Base-by-base conservation (phyloP, 257 asterid species). In the Solanum verrucosum region DNA sequence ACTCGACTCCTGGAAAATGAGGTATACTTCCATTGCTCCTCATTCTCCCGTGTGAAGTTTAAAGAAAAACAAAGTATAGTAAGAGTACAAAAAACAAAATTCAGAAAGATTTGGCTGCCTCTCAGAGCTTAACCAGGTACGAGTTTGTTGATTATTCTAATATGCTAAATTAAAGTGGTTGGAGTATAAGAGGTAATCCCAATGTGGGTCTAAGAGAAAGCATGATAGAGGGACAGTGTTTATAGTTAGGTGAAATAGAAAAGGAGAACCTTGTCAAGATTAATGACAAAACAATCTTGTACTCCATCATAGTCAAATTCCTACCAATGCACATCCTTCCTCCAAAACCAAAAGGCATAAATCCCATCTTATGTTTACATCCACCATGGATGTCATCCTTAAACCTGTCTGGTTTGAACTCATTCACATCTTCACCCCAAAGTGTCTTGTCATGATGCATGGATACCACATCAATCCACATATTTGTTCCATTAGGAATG, bases 311-410 rank as follows among this genome's bases (percentile, higher is more conserved):
- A 0, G 95, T 88, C 87, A 96, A 90, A 56, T 96, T 96, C 89
- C 93, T 89, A 5, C 99, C 98, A 9, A 97, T 87, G 60, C 99
- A 96, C 98, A 96, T 95, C 85, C 99, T 92, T 35, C 99, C 99
- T 67, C 99, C 99, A 73, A 96, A 96, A 1, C 99, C 98, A 40
- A 96, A 96, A 0, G 98, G 99, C 89, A 96, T 87, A 78, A 78
- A 97, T 2, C 99, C 99, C 98, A 95, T 95, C 87, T 95, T 97
- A 89, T 95, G 98, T n/a, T 91, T 92, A 91, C 98, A 93, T 14
- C 98, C 96, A 5, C 98, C 98, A 10, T 85, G 56, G 15, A 40
- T 21, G 37, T 90, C 90, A 20, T 92, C 93, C 59, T 92, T 85
- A 42, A 95, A 97, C 84, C 99, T 90, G 60, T 95, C 95, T 1